Conservation (phyloP, 2,329 filamentous ascomycete species). For the Lecanicillium sp. region DNA sequence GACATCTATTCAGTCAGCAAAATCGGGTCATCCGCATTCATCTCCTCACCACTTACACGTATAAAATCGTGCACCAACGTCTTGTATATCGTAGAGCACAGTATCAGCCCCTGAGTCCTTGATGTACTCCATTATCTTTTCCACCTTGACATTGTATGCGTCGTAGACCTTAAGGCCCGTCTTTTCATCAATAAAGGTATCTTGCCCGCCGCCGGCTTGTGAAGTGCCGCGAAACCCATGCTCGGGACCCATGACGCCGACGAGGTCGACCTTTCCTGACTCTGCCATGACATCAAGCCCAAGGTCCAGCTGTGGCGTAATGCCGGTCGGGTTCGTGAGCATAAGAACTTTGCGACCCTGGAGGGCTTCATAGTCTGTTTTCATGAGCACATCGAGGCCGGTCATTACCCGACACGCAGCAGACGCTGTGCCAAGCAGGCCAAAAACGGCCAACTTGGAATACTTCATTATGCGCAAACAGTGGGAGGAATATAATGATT, state of each 20-base stretch:
- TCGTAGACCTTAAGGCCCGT: conserved; percentile 10
- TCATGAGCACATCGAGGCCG: conserved; percentile 11
- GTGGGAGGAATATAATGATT: no score
- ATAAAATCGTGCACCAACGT: conserved; percentile 10
- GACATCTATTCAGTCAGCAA: conserved; percentile 3
- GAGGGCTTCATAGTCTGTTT: conserved; percentile 6
- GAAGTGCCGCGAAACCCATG: conserved; percentile 9
- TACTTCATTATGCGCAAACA: conserved; percentile 3
- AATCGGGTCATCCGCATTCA: neutral
- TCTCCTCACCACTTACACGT: conserved; percentile 6
- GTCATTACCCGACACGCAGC: conserved; percentile 6
- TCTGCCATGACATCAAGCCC: conserved; percentile 10
- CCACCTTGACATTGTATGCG: conserved; percentile 8
- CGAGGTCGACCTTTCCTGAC: conserved; percentile 9
- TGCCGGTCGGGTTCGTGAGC: conserved; percentile 10
- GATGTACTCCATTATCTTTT: conserved; percentile 6
- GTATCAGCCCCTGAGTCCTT: conserved; percentile 10
- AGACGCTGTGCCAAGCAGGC: neutral
- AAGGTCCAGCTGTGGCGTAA: conserved; percentile 9
- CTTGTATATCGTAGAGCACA: conserved; percentile 10
- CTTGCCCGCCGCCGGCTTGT: conserved; percentile 8
- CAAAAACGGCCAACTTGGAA: no score
- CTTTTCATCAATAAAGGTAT: conserved; percentile 8
- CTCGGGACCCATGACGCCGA: conserved; percentile 11
- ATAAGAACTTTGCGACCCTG: conserved; percentile 5